Evolutionary conservation across 2,329 filamentous ascomycete species (phyloP).

Genomic region (Epichloe gansuensis): DNA sequence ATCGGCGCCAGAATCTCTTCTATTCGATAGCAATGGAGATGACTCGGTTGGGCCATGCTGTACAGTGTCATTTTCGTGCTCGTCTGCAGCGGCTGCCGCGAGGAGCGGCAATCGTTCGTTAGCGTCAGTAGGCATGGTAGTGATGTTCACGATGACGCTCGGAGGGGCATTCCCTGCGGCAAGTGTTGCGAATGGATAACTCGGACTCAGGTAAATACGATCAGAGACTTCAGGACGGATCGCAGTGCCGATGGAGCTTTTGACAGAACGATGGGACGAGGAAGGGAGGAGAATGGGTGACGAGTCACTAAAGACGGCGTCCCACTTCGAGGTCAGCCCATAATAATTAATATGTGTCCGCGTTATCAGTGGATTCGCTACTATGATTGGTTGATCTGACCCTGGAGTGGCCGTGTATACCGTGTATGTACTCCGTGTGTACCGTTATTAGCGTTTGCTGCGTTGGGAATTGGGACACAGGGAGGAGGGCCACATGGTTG

Average conservation of each 20-base stretch:
- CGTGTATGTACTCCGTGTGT: too few relatives aligned
- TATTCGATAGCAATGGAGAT: constrained; percentile 36
- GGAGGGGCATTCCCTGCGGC: neutral
- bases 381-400: neutral
- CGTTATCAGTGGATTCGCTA: neutral
- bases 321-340: neutral
- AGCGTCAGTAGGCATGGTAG: constrained; percentile 27
- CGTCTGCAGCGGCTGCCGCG: constrained; percentile 18
- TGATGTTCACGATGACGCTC: neutral
- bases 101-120: constrained; percentile 33
- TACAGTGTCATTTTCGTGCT: constrained; percentile 11
- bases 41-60: constrained; percentile 24
- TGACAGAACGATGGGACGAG: neutral
- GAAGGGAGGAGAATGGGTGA: neutral
- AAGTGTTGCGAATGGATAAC: neutral
- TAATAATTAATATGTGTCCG: neutral
- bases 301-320: neutral
- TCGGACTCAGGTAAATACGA: neutral
- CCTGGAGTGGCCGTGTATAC: too few relatives aligned
- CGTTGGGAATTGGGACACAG: too few relatives aligned
- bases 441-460: neutral
- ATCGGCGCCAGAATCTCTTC: constrained; percentile 13
- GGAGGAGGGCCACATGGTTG: neutral
- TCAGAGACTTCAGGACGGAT: neutral
- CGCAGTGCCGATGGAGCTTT: neutral